These are phyloP conservation scores for Mollisiaceae sp. DNA, from an alignment of 2,329 filamentous ascomycete genomes.

Conservation along the genomic window DNA sequence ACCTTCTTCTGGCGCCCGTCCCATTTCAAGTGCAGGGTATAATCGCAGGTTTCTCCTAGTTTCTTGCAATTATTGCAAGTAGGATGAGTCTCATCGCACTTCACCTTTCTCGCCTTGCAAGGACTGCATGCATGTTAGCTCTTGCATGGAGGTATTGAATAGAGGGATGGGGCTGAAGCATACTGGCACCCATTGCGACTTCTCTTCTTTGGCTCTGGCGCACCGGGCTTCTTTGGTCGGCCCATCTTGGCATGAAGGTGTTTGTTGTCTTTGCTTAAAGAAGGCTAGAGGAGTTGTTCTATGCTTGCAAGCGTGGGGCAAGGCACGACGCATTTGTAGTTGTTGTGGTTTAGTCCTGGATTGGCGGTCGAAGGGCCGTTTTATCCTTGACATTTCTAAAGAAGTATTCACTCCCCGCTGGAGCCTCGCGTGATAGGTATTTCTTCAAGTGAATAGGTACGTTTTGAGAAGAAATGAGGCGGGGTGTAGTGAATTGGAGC, in stretches of 20 bases:
- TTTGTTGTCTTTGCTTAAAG: not conserved
- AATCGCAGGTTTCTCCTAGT: slow-evolving; percentile 77
- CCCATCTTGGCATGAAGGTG: slow-evolving; percentile 54
- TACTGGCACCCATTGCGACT: slow-evolving; percentile 74
- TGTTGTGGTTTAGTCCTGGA: not conserved
- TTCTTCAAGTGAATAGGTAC: not conserved
- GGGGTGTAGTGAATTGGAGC: not conserved
- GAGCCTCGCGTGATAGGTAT: not conserved
- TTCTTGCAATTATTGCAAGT: slow-evolving; percentile 74
- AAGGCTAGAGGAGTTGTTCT: not conserved
- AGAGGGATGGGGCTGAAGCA: slow-evolving; percentile 32
- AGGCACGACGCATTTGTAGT: not conserved
- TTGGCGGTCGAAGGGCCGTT: not conserved
- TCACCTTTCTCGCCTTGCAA: slow-evolving; percentile 79
- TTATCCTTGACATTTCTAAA: slow-evolving; percentile 1
- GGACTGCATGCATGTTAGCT: slow-evolving; percentile 57
- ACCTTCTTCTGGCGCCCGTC: slow-evolving; percentile 68
- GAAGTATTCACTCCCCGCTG: not conserved
- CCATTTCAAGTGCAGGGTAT: slow-evolving; percentile 82
- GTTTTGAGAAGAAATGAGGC: not conserved
- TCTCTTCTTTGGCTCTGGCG: slow-evolving; percentile 67
- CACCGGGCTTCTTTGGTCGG: slow-evolving; percentile 66
- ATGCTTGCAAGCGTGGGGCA: not conserved
- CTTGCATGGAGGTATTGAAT: not conserved
- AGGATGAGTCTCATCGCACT: slow-evolving; percentile 81